Conservation (phyloP, 2,329 filamentous ascomycete species). For the Fusarium zealandicum region DNA sequence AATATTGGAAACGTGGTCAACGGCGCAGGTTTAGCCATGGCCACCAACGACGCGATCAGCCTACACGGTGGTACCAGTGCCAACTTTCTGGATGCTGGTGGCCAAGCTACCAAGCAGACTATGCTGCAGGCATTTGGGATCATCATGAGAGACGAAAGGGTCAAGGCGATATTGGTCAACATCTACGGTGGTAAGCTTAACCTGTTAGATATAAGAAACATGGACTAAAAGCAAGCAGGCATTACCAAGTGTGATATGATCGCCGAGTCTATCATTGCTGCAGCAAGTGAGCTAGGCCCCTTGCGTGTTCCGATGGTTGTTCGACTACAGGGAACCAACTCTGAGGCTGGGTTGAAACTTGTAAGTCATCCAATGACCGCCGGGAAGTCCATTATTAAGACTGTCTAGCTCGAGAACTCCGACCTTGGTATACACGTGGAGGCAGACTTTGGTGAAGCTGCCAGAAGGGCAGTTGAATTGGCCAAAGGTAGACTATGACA, state of each 20-base stretch:
- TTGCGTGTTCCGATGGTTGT: conserved; percentile 55
- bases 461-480: conserved; percentile 46
- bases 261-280: conserved; percentile 56
- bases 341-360: conserved; percentile 49
- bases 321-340: conserved; percentile 57
- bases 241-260: conserved; percentile 60
- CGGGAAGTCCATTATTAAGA: background rate
- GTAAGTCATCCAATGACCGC: conserved; percentile 38
- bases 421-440: conserved; percentile 49
- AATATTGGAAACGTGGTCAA: conserved; percentile 87
- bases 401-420: conserved; percentile 45
- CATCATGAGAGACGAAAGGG: conserved; percentile 73
- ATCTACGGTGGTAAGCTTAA: conserved; percentile 54
- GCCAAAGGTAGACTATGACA: conserved; percentile 18
- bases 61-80: conserved; percentile 72
- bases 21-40: conserved; percentile 89
- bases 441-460: conserved; percentile 49
- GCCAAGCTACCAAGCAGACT: conserved; percentile 83
- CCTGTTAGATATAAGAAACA: accelerated
- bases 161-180: conserved; percentile 70
- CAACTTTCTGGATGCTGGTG: conserved; percentile 90
- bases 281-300: conserved; percentile 47
- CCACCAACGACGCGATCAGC: conserved; percentile 81
- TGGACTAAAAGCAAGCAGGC: conserved; percentile 41
- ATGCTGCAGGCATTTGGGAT: conserved; percentile 80